phyloP scores from a whole-genome alignment of 768 basidiomycete genomes.

The Tricholoma terreum region DNA sequence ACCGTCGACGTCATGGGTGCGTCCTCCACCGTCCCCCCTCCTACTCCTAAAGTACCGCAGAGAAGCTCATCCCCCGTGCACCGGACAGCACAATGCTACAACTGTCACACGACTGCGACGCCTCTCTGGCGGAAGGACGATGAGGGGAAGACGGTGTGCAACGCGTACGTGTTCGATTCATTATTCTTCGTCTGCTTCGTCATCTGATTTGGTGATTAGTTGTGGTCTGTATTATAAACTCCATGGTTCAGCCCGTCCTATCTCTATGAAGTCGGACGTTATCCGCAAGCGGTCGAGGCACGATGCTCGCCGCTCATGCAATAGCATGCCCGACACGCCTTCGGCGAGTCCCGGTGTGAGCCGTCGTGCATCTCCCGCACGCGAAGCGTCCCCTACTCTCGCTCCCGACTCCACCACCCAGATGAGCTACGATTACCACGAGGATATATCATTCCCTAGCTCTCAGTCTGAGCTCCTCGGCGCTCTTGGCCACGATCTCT shows the following conservation, averaged over 20 bases:
- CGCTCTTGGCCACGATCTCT: slow-evolving; percentile 37
- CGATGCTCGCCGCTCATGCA: slow-evolving; percentile 62
- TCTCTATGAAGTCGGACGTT: slow-evolving; percentile 89
- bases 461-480: slow-evolving; percentile 52
- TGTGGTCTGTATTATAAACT: slow-evolving; percentile 86
- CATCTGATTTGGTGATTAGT: slow-evolving; percentile 31
- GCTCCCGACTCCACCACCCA: slow-evolving; percentile 70
- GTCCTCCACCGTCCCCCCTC: slow-evolving; percentile 39
- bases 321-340: slow-evolving; percentile 59
- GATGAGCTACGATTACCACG: slow-evolving; percentile 46
- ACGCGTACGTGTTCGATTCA: slow-evolving; percentile 58
- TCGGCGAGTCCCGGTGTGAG: slow-evolving; percentile 75
- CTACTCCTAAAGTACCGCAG: slow-evolving; percentile 26
- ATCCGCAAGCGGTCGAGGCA: slow-evolving; percentile 86
- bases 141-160: slow-evolving; percentile 87
- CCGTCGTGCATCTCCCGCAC: slow-evolving; percentile 67
- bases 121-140: slow-evolving; percentile 89
- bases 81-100: slow-evolving; percentile 76
- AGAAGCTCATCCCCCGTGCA: slow-evolving; percentile 28
- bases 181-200: slow-evolving; percentile 6
- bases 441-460: slow-evolving; percentile 40
- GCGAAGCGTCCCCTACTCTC: slow-evolving; percentile 61
- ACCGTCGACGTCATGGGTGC: slow-evolving; percentile 71
- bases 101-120: slow-evolving; percentile 84
- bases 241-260: slow-evolving; percentile 81